These are phyloP conservation scores for Spinacia oleracea DNA, from an alignment of 179 eudicot genomes.

Conservation along the genomic window DNA sequence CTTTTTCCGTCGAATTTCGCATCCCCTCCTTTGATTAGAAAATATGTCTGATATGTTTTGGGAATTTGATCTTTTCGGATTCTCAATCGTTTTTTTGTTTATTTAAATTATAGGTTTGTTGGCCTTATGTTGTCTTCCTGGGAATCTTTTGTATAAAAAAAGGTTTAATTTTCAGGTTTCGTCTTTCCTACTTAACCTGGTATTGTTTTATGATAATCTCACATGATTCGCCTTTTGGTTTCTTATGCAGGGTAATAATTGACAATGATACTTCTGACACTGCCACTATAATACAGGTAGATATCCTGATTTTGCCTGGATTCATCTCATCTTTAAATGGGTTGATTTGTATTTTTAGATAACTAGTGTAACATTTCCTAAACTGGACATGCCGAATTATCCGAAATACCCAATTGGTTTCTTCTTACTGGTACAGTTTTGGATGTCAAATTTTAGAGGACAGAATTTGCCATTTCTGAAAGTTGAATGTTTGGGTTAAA, in stretches of 20 bases:
- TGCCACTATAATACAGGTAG: conserved; percentile 29
- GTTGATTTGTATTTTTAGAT: conserved; percentile 1
- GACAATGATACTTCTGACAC: conserved; percentile 25
- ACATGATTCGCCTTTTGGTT: conserved; percentile 30
- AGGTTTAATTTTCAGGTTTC: conserved; percentile 10
- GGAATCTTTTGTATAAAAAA: conserved; percentile 33
- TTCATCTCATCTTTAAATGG: neutral
- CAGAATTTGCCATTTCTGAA: neutral
- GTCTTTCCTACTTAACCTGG: conserved; percentile 27
- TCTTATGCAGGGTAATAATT: conserved; percentile 25
- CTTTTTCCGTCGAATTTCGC: conserved; percentile 12
- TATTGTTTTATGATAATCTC: conserved; percentile 22
- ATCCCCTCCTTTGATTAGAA: conserved; percentile 25
- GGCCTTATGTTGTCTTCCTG: conserved; percentile 34
- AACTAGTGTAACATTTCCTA: neutral
- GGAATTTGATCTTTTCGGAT: conserved; percentile 39
- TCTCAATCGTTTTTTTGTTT: conserved; percentile 11
- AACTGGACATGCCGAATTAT: neutral
- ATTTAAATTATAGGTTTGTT: neutral
- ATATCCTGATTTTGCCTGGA: neutral
- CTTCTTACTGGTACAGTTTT: neutral
- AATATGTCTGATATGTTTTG: conserved; percentile 29
- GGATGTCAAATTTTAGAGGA: neutral
- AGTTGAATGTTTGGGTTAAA: neutral
- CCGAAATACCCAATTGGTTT: too few species aligned